A percentile compares a stretch with the other conserved stretches of the same genome.
These are phyloP conservation scores for Arthrinium puccinioides DNA, from an alignment of 2,329 filamentous ascomycete genomes.

Conservation along the genomic window DNA sequence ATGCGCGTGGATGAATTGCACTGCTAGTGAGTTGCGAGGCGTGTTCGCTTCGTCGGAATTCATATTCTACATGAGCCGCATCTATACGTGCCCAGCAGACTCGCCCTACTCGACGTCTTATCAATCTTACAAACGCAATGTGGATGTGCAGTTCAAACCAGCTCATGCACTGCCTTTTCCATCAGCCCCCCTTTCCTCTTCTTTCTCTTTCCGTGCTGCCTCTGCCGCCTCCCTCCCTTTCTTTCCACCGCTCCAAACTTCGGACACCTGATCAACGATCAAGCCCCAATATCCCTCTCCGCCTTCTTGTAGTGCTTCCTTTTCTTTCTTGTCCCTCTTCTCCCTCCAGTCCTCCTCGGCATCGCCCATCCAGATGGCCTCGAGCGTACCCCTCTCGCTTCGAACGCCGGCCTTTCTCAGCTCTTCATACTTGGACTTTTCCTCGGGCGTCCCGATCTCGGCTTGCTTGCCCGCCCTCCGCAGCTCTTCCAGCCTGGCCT, in stretches of 20 bases:
- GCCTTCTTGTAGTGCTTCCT: slow-evolving; percentile 42
- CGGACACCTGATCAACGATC: slow-evolving; percentile 49
- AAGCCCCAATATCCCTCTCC: slow-evolving; percentile 50
- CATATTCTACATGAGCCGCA: too few relatives aligned
- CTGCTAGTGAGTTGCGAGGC: too few relatives aligned
- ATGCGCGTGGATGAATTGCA: too few relatives aligned
- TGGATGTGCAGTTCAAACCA: too few relatives aligned
- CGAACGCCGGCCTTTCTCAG: not conserved
- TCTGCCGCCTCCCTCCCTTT: slow-evolving; percentile 12
- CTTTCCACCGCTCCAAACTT: slow-evolving; percentile 34
- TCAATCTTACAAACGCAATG: too few relatives aligned
- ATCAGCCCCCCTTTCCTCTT: not conserved
- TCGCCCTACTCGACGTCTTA: too few relatives aligned
- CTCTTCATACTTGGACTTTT: slow-evolving; percentile 4
- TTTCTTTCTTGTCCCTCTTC: slow-evolving; percentile 43
- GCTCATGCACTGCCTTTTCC: too few relatives aligned
- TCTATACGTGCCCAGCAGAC: too few relatives aligned
- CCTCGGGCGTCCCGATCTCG: slow-evolving; percentile 4
- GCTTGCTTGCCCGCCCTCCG: slow-evolving; percentile 12
- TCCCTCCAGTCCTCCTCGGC: slow-evolving; percentile 47
- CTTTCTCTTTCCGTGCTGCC: not conserved
- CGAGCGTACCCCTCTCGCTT: slow-evolving; percentile 23
- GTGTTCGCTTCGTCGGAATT: too few relatives aligned
- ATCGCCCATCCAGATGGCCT: slow-evolving; percentile 51
- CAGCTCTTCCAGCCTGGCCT: slow-evolving; percentile 19